Conservation (phyloP, 192 early-diverging fungal species). For the Coemansia sp. region DNA sequence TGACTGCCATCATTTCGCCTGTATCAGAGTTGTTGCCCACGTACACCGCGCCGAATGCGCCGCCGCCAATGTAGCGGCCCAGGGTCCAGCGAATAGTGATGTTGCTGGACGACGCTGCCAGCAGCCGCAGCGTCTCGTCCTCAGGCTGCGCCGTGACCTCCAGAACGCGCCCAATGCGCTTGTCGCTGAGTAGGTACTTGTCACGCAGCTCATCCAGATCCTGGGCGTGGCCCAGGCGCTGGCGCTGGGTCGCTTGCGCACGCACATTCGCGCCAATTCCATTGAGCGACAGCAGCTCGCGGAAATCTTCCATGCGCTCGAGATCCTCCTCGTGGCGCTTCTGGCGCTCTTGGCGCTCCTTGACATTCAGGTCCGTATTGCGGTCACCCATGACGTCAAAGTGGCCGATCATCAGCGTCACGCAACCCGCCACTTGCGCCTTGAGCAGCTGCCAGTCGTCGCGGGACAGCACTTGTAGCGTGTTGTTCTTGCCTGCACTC, state of each 20-base stretch:
- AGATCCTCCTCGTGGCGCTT: constrained; percentile 19
- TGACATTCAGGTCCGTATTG: constrained; percentile 18
- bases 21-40: constrained; percentile 77
- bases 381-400: constrained; percentile 73
- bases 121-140: constrained; percentile 68
- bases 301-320: constrained; percentile 15
- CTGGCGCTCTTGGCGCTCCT: constrained; percentile 22
- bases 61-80: constrained; percentile 76
- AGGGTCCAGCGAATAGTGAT: constrained; percentile 84
- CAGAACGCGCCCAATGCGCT: constrained; percentile 64
- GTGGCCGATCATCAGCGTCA: constrained; percentile 74
- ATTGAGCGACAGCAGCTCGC: constrained; percentile 29
- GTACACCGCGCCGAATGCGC: constrained; percentile 84
- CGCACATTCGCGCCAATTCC: constrained; percentile 36
- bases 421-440: constrained; percentile 66
- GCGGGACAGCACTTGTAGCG: constrained; percentile 62
- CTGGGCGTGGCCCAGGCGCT: constrained; percentile 29
- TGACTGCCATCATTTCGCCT: constrained; percentile 84
- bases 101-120: constrained; percentile 70
- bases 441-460: constrained; percentile 67
- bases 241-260: constrained; percentile 32
- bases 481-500: constrained; percentile 65
- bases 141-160: constrained; percentile 66
- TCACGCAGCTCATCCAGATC: constrained; percentile 30
- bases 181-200: constrained; percentile 12